Evolutionary conservation across 164 flowering plant species (phyloP).

Genomic region (Paratinospora sagittata): DNA sequence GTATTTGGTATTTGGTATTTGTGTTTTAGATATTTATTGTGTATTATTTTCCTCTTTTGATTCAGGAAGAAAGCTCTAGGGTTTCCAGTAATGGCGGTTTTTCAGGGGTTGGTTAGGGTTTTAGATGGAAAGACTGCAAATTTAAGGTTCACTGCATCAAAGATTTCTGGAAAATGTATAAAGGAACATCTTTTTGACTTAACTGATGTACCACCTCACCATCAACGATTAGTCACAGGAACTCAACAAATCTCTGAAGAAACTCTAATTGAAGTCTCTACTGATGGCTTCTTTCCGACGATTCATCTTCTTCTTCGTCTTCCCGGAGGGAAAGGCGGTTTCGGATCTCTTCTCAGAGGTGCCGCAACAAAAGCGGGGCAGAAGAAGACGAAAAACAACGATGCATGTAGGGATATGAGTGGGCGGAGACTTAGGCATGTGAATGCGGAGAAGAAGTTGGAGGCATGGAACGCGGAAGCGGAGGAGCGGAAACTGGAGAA

Average conservation of each 20-base stretch:
- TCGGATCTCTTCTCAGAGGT: conserved; percentile 89
- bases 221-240: conserved; percentile 39
- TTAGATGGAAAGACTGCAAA: conserved; percentile 43
- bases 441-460: conserved; percentile 89
- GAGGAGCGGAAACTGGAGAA: conserved; percentile 83
- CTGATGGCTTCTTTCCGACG: conserved; percentile 28
- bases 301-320: conserved; percentile 43
- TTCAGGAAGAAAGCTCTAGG: too few relatives aligned
- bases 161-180: conserved; percentile 28
- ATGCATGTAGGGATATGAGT: conserved; percentile 96
- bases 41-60: too few relatives aligned
- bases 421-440: conserved; percentile 89
- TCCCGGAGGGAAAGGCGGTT: conserved; percentile 92
- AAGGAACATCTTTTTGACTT: conserved; percentile 27
- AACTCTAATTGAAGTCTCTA: conserved; percentile 23
- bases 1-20: too few relatives aligned
- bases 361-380: conserved; percentile 98
- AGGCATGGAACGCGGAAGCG: conserved; percentile 87
- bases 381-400: conserved; percentile 95
- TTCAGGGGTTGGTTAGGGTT: conserved; percentile 49
- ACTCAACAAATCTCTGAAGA: conserved; percentile 23
- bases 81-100: conserved; percentile 18
- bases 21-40: too few relatives aligned
- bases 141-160: conserved; percentile 34
- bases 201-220: conserved; percentile 42